phyloP scores from a whole-genome alignment of 345 rosid genomes.

The Acer negundo region DNA sequence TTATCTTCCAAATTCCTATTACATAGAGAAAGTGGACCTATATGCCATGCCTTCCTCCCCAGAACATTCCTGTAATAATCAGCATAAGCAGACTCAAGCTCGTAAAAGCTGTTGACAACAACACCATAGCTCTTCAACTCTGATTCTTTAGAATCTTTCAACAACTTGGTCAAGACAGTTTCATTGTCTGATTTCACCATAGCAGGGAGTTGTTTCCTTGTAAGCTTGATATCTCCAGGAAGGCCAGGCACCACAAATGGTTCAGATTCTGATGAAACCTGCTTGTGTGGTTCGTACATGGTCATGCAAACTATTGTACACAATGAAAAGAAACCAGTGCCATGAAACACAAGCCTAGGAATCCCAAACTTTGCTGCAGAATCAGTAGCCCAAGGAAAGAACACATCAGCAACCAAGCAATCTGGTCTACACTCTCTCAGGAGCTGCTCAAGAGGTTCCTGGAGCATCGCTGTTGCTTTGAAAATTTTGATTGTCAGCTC shows the following conservation, averaged over 20 bases:
- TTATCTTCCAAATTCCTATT: too few species aligned
- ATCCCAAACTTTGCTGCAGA: constrained; percentile 39
- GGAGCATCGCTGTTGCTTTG: constrained; percentile 23
- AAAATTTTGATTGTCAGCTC: constrained; percentile 20
- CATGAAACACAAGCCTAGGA: constrained; percentile 59
- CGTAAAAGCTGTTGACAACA: too few species aligned
- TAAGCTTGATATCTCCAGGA: constrained; percentile 35
- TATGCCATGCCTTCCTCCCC: too few species aligned
- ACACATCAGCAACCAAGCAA: constrained; percentile 53
- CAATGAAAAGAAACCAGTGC: constrained; percentile 43
- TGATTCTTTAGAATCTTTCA: constrained; percentile 4
- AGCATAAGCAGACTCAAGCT: too few species aligned
- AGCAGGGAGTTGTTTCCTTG: constrained; percentile 20
- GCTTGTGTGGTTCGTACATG: constrained; percentile 35
- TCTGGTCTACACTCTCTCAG: constrained; percentile 28
- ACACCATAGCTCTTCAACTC: constrained; percentile 34
- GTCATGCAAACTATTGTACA: constrained; percentile 24
- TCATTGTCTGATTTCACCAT: background rate
- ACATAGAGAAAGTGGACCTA: too few species aligned
- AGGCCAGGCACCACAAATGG: constrained; percentile 33
- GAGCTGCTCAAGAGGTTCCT: constrained; percentile 29
- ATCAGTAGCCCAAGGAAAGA: constrained; percentile 62
- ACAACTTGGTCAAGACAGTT: background rate
- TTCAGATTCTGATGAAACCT: constrained; percentile 36
- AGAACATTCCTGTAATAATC: too few species aligned